A percentile compares a stretch with the other conserved stretches of the same genome.
Evolutionary conservation across 2,329 filamentous ascomycete species (phyloP).

Genomic region (Elsinoe perseae): DNA sequence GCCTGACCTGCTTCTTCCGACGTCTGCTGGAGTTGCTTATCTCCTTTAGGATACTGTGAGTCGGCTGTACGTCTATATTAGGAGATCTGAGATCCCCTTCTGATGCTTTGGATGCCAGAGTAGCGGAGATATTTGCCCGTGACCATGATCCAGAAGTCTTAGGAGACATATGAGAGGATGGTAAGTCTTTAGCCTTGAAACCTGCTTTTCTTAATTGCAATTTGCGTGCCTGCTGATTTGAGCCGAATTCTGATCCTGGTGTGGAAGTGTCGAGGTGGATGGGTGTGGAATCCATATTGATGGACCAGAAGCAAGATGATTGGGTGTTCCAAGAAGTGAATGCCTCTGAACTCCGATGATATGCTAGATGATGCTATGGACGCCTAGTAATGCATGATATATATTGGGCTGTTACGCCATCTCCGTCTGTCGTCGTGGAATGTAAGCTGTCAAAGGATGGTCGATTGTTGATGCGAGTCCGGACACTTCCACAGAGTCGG

Average conservation of each 20-base stretch:
- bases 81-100: constrained; percentile 23
- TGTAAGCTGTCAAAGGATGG: background rate
- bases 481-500: background rate
- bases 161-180: constrained; percentile 29
- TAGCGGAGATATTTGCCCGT: constrained; percentile 21
- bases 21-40: constrained; percentile 20
- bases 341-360: background rate
- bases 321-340: background rate
- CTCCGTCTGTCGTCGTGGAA: background rate
- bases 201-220: constrained; percentile 31
- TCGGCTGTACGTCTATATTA: constrained; percentile 14
- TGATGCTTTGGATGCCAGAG: background rate
- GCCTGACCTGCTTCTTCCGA: constrained; percentile 20
- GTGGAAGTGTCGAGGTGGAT: background rate
- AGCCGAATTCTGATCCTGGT: background rate
- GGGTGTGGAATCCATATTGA: constrained; percentile 13
- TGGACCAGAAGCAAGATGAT: background rate
- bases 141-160: constrained; percentile 23
- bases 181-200: constrained; percentile 27
- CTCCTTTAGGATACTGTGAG: constrained; percentile 19
- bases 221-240: constrained; percentile 19
- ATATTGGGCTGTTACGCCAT: background rate
- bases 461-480: constrained; percentile 2
- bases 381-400: constrained; percentile 12
- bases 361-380: constrained; percentile 7